Evolutionary conservation across 106 monocot genomes (phyloP).

Genomic region (Posidonia australis): DNA sequence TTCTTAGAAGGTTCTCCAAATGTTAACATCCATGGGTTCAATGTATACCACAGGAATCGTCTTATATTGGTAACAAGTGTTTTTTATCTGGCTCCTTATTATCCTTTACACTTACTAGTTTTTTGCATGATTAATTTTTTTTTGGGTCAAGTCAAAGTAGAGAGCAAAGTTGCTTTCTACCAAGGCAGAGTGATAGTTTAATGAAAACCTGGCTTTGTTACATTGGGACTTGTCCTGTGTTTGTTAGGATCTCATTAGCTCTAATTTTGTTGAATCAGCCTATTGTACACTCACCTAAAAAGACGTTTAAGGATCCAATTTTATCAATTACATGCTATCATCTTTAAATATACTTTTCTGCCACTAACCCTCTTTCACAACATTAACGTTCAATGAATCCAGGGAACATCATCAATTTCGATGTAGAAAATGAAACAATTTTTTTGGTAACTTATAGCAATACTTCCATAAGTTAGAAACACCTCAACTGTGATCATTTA

Average conservation of each 20-base stretch:
- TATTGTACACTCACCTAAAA: too few species aligned
- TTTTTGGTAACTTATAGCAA: too few species aligned
- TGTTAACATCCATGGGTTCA: conserved; percentile 57
- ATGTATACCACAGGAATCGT: conserved; percentile 59
- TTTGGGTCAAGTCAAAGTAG: background rate
- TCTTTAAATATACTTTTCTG: background rate
- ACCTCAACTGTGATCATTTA: too few species aligned
- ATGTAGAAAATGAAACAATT: too few species aligned
- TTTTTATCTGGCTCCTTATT: conserved; percentile 1
- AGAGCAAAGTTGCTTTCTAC: background rate
- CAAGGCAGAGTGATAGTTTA: too few species aligned
- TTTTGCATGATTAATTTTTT: conserved; percentile 1
- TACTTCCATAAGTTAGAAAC: too few species aligned
- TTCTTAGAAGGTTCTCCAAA: conserved; percentile 59
- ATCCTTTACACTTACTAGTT: background rate
- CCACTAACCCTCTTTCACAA: too few species aligned
- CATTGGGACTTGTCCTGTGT: too few species aligned
- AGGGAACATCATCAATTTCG: too few species aligned
- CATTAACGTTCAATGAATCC: too few species aligned
- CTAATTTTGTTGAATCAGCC: conserved; percentile 6
- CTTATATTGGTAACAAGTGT: conserved; percentile 53
- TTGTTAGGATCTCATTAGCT: conserved; percentile 4
- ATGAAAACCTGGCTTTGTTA: too few species aligned
- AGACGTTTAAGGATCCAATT: background rate
- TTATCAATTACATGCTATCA: background rate